Base-by-base conservation (phyloP, 176 grass and related monocot genomes). In the Microstegium vimineum region DNA sequence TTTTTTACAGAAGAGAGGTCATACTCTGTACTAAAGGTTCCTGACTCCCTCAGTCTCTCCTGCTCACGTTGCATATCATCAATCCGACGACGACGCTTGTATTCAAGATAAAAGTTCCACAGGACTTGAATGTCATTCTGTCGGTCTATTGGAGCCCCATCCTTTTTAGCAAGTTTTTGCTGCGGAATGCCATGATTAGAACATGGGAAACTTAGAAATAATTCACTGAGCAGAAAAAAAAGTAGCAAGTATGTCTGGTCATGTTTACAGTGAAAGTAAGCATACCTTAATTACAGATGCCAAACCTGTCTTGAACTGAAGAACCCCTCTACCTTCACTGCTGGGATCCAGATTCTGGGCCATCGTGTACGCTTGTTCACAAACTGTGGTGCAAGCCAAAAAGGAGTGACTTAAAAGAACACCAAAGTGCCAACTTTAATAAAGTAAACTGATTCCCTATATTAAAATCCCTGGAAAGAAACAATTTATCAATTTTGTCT, bases 261-360 rank as follows among this genome's bases (percentile, higher is more conserved):
- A 56, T 49, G 23, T 25, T 54, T 33, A 66, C 1, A 61, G 52
- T 68, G 52, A 59, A 82, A 68, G 45, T 12, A 56, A 54, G 83
- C 27, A 66, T 82, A 97, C 94, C 90, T 97, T 92, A 81, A 97
- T 97, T 13, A 97, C 81, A 77, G 94, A 94, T 67, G 75, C 78
- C 78, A 97, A 74, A 35, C 91, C 92, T 8, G 94, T 97, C 80
- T 97, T 97, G 87, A 94, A 97, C 79, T 97, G 94, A 8, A 97
- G 37, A 43, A 97, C 92, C 32, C 92, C 94, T 81, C 94, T 87
- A 15, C 92, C 85, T 8, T 87, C 92, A 14, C 94, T 94, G 87
- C 79, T 84, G 5, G 92, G 94, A 68, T 97, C 94, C 22, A 97
- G 67, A 82, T 89, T 76, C 87, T 97, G 94, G 16, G 91, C 94